These are phyloP conservation scores for Agrocybe pediades DNA, from an alignment of 768 basidiomycete species.

Conservation along the genomic window DNA sequence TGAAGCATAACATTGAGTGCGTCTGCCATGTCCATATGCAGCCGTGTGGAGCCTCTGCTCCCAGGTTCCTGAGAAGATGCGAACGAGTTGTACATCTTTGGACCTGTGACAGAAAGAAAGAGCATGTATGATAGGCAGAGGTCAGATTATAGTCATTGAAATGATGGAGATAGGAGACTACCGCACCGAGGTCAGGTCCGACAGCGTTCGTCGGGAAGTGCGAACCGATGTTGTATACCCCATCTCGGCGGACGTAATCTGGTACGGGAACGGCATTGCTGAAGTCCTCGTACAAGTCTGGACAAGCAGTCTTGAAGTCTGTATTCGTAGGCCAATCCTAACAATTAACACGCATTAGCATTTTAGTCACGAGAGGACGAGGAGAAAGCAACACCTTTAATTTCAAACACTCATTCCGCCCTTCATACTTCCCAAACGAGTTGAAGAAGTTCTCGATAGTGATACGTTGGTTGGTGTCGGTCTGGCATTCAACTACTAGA, in stretches of 20 bases:
- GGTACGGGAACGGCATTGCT: constrained; percentile 82
- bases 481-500: constrained; percentile 83
- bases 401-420: constrained; percentile 63
- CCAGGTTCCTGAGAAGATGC: constrained; percentile 65
- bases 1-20: constrained; percentile 92
- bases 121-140: neutral
- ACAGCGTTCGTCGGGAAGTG: constrained; percentile 84
- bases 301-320: constrained; percentile 84
- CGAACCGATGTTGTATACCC: constrained; percentile 83
- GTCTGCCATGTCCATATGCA: constrained; percentile 96
- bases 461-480: constrained; percentile 59
- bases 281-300: constrained; percentile 87
- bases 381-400: constrained; percentile 55
- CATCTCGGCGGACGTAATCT: constrained; percentile 88
- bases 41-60: constrained; percentile 81
- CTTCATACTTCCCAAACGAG: constrained; percentile 70
- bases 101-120: constrained; percentile 51
- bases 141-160: neutral
- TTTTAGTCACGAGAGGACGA: neutral
- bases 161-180: constrained; percentile 10
- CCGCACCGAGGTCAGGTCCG: constrained; percentile 77
- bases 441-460: constrained; percentile 81
- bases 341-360: neutral
- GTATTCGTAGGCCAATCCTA: constrained; percentile 93
- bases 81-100: constrained; percentile 95